Conservation (phyloP, 306 rosid genomes). For the Neltuma alba region DNA sequence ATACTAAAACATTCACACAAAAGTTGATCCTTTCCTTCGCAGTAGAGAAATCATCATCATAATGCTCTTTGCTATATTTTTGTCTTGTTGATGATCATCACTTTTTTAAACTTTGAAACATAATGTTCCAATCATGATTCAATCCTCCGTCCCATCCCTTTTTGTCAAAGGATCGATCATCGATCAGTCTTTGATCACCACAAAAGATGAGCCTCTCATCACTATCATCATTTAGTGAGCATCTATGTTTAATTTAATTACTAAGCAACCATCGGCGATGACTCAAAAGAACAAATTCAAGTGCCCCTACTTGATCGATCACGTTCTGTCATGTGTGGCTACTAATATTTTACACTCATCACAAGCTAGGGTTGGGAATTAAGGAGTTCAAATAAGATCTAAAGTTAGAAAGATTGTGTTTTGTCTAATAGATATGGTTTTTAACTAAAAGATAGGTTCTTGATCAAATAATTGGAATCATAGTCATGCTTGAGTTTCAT, state of each 20-base stretch:
- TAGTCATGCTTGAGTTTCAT: neutral
- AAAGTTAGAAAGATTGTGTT: neutral
- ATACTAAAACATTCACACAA: slow-evolving; percentile 42
- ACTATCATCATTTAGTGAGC: slow-evolving; percentile 46
- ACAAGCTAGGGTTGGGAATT: neutral
- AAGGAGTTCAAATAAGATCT: neutral
- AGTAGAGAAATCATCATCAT: slow-evolving; percentile 52
- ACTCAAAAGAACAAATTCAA: slow-evolving; percentile 43
- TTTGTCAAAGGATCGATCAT: slow-evolving; percentile 41
- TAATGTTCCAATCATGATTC: slow-evolving; percentile 72
- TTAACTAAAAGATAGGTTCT: neutral
- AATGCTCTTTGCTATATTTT: neutral
- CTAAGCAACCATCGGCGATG: slow-evolving; percentile 23
- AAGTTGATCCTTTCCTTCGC: slow-evolving; percentile 75
- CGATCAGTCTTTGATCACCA: slow-evolving; percentile 47
- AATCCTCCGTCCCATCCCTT: slow-evolving; percentile 36
- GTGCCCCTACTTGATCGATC: slow-evolving; percentile 50
- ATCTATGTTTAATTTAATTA: slow-evolving; percentile 41
- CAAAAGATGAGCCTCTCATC: slow-evolving; percentile 44
- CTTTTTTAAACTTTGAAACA: slow-evolving; percentile 45
- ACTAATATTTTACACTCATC: neutral
- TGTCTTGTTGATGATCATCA: slow-evolving; percentile 19
- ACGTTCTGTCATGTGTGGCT: slow-evolving; percentile 21
- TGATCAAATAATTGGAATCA: neutral
- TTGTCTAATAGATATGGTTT: neutral